phyloP scores from a whole-genome alignment of 2,329 filamentous ascomycete species.

The Trichothecium sympodiale region DNA sequence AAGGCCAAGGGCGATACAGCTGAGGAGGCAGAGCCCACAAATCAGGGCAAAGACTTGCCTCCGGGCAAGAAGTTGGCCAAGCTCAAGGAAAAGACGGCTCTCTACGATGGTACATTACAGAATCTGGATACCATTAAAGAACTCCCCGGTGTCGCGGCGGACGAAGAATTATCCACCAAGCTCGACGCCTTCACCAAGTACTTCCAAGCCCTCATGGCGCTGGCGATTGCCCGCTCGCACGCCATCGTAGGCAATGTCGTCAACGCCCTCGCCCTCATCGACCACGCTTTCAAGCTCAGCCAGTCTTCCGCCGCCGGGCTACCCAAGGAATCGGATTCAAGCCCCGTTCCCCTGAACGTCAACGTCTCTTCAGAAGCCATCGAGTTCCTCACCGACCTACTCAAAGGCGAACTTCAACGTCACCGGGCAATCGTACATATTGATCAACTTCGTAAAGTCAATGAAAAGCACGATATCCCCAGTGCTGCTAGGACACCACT shows the following conservation, averaged over 20 bases:
- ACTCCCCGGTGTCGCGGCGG: conserved; percentile 79
- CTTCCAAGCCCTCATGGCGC: conserved; percentile 75
- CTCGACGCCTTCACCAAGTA: conserved; percentile 71
- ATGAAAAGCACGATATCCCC: conserved; percentile 28
- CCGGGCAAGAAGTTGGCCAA: conserved; percentile 66
- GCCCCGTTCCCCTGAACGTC: conserved; percentile 50
- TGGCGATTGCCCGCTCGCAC: conserved; percentile 80
- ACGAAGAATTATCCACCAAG: conserved; percentile 63
- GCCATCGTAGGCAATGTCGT: conserved; percentile 58
- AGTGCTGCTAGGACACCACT: conserved; percentile 37
- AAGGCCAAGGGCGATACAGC: conserved; percentile 21
- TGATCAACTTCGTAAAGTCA: conserved; percentile 47
- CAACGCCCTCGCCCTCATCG: conserved; percentile 78
- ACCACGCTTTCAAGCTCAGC: conserved; percentile 56
- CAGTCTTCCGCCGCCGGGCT: conserved; percentile 40
- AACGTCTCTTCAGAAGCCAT: conserved; percentile 51
- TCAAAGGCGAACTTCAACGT: conserved; percentile 65
- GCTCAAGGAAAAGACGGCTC: conserved; percentile 73
- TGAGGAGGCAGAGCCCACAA: conserved; percentile 26
- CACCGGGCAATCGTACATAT: conserved; percentile 81
- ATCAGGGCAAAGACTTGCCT: conserved; percentile 44
- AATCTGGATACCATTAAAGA: conserved; percentile 86
- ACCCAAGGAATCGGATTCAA: conserved; percentile 14
- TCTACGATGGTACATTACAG: conserved; percentile 86
- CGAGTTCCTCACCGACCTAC: conserved; percentile 45